phyloP scores from a whole-genome alignment of 352 stramenopile species.

The Globisporangium splendens region DNA sequence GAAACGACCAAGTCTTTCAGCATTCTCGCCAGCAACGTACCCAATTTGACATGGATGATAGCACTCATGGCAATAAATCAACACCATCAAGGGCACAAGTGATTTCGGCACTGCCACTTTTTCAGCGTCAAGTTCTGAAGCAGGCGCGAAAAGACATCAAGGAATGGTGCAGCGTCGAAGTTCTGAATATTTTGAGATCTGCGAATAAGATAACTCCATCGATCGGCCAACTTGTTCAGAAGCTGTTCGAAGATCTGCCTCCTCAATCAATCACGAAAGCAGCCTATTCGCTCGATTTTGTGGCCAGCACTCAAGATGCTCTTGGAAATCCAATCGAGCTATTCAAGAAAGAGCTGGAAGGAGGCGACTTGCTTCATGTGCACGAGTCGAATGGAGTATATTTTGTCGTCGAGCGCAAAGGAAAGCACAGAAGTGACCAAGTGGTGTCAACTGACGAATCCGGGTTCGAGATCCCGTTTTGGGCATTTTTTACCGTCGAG shows the following conservation, averaged over 20 bases:
- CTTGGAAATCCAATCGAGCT: conserved; percentile 50
- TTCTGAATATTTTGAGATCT: conserved; percentile 70
- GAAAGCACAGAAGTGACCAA: not conserved
- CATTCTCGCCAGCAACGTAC: conserved; percentile 27
- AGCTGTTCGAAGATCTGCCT: conserved; percentile 72
- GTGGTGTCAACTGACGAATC: not conserved
- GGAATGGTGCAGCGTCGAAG: conserved; percentile 82
- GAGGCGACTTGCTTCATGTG: conserved; percentile 40
- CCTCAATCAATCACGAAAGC: conserved; percentile 51
- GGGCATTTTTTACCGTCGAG: conserved; percentile 72
- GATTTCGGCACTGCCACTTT: conserved; percentile 62
- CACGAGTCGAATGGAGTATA: conserved; percentile 58
- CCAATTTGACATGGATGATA: conserved; percentile 59
- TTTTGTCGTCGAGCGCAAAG: conserved; percentile 55
- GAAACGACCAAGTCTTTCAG: conserved; percentile 66
- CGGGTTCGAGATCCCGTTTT: conserved; percentile 65
- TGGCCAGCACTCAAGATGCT: conserved; percentile 55
- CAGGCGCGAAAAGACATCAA: conserved; percentile 69
- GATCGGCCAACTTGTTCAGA: conserved; percentile 62
- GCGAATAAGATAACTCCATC: conserved; percentile 62
- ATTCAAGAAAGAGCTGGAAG: conserved; percentile 58
- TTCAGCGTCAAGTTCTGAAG: conserved; percentile 72
- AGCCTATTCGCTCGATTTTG: conserved; percentile 72
- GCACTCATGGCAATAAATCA: conserved; percentile 14
- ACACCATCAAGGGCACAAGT: conserved; percentile 34